Evolutionary conservation across 2,329 filamentous ascomycete genomes (phyloP), one percentile per base, ranked within the genome.

Genomic region (Penicillium sp.): DNA sequence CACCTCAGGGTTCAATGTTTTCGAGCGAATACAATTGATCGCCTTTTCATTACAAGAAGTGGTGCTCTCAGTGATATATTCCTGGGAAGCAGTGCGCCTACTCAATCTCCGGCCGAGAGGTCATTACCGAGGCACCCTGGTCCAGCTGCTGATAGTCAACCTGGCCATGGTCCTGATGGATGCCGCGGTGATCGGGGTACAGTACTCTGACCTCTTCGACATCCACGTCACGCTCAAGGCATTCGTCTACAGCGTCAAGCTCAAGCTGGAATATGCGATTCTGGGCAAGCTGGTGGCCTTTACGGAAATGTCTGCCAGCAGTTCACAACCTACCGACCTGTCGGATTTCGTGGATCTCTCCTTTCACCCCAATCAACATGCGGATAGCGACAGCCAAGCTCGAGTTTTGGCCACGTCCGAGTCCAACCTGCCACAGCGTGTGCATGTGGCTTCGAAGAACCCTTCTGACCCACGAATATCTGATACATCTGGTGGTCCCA

Each of bases 1-100:
- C 45, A 50, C 54, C 3, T 18, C 48, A 0, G 68, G 59, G 1
- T 74, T 72, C 54, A 63, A 67, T 23, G 51, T 74, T 37, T 69
- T 76, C 59, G 78, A 80, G 50, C 74, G 75, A 52, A 67, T 80
- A 9, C 77, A 81, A 54, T 69, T 80, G 40, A 71, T 74, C 3
- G 67, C 76, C 7, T 80, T 80, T 58, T 78, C 74, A 46, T 29
- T 78, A 5, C 77, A 80, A 58, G 78, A 81, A 50, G 62, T 73
- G 29, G 66, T 78, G 28, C 69, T 80, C 35, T 78, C 77, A 1
- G 57, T 63, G 0, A 62, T 78, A 11, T 80, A 78, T 55, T 77
- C 80, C 34, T 62, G 60, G 50, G 74, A 79, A 52, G 76, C 77
- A 0, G 60, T 75, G 36, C 70, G 67, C 70, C 65, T 79, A 7